Conservation (phyloP, 345 rosid genomes). For the Moringa oleifera region DNA sequence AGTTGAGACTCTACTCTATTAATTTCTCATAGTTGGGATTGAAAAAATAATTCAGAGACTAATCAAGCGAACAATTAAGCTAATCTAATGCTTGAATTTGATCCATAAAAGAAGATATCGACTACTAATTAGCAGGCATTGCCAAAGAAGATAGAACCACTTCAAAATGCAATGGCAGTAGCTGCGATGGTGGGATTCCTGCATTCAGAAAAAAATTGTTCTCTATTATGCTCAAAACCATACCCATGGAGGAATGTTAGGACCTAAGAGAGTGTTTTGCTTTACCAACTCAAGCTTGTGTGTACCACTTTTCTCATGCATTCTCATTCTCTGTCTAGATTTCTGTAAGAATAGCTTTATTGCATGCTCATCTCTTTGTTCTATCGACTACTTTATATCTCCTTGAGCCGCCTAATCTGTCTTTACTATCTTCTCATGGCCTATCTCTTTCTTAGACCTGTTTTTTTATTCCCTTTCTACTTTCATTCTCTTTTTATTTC, state of each 20-base stretch:
- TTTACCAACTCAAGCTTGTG: too few species aligned
- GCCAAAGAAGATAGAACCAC: slow-evolving; percentile 14
- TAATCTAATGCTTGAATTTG: too few species aligned
- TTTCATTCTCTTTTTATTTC: not conserved
- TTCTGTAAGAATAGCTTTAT: not conserved
- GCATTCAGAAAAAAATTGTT: slow-evolving; percentile 37
- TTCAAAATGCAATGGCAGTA: slow-evolving; percentile 19
- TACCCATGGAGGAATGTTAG: not conserved
- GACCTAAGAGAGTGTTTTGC: too few species aligned
- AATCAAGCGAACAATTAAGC: slow-evolving; percentile 16
- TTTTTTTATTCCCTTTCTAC: slow-evolving; percentile 6
- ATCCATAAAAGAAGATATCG: slow-evolving; percentile 24
- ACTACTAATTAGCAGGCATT: slow-evolving; percentile 31
- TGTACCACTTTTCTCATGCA: not conserved
- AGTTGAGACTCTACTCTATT: slow-evolving; percentile 42
- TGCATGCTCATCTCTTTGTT: slow-evolving; percentile 24
- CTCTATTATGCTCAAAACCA: slow-evolving; percentile 27
- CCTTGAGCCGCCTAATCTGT: slow-evolving; percentile 12
- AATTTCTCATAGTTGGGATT: slow-evolving; percentile 43
- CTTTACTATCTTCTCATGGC: too few species aligned
- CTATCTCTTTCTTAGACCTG: slow-evolving; percentile 3
- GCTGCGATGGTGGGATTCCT: slow-evolving; percentile 22
- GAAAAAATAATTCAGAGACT: slow-evolving; percentile 23
- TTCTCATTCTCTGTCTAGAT: slow-evolving; percentile 4
- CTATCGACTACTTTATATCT: slow-evolving; percentile 4